Evolutionary conservation across 2,329 filamentous ascomycete genomes (phyloP).

Genomic region (Diaporthe aspalathi): DNA sequence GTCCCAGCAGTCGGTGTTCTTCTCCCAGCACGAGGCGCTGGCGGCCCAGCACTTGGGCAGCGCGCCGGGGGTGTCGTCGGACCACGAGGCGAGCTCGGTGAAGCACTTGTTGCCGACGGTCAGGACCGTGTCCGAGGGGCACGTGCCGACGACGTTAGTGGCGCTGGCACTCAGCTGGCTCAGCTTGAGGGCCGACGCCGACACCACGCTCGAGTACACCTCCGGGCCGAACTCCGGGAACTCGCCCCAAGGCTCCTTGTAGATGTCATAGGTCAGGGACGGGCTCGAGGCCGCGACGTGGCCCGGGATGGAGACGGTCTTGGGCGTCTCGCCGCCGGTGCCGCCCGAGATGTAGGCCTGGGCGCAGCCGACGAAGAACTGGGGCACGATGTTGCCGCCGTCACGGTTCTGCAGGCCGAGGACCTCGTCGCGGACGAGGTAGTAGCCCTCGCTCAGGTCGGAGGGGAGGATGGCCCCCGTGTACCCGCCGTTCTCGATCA

Average conservation of each 20-base stretch:
- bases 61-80: conserved; percentile 15
- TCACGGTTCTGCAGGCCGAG: conserved; percentile 30
- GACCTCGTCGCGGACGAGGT: conserved; percentile 28
- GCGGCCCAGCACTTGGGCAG: conserved; percentile 29
- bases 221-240: conserved; percentile 30
- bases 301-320: conserved; percentile 12
- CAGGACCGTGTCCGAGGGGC: conserved; percentile 13
- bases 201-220: not conserved
- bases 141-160: not conserved
- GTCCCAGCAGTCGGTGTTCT: conserved; percentile 25
- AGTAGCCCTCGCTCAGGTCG: conserved; percentile 18
- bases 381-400: conserved; percentile 25
- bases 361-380: conserved; percentile 24
- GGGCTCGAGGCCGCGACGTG: conserved; percentile 17
- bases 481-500: conserved; percentile 26
- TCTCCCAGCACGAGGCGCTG: conserved; percentile 22
- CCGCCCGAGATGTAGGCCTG: conserved; percentile 19
- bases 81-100: conserved; percentile 18
- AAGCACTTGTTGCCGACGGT: conserved; percentile 28
- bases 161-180: not conserved
- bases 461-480: conserved; percentile 11
- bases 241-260: conserved; percentile 15
- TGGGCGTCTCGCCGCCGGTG: not conserved
- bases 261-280: conserved; percentile 24
- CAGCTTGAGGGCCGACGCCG: not conserved